Evolutionary conservation across 306 rosid genomes (phyloP), one percentile per base, ranked within the genome.

Genomic region (Sindora glabra): DNA sequence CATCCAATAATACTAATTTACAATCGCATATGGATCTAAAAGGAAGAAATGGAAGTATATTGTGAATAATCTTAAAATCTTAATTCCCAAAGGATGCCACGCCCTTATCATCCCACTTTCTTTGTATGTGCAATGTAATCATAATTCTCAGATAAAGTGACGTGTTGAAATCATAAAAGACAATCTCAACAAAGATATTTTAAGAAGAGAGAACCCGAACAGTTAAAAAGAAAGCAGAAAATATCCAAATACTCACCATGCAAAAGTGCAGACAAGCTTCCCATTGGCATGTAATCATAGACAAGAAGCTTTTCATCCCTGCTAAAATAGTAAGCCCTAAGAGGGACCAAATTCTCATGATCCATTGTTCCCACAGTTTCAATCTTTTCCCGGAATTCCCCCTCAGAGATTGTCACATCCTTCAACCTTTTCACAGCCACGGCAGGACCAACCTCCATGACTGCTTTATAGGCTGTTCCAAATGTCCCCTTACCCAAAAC

Each of bases 191-290:
- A n/a, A n/a, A n/a, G n/a, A n/a, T n/a, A n/a, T n/a, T n/a, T n/a
- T n/a, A n/a, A n/a, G n/a, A n/a, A n/a, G n/a, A n/a, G n/a, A n/a
- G 48, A 61, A 38, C 8, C 12, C 24, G 5, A 33, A 32, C 17
- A 63, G 13, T 21, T 37, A 2, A 68, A 52, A 51, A 54, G 36
- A n/a, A 71, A 30, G 30, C 51, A 46, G n/a, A 32, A 14, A 55
- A 12, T 21, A 52, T 30, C 37, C 27, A 24, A 48, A 24, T 53
- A 41, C 78, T 72, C 17, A 83, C 90, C 90, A 72, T 83, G 90
- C 67, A 83, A 69, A 56, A 83, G 81, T 48, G 90, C 84, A 74
- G 90, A 83, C 64, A 83, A 70, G 74, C 90, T 83, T 77, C 90
- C 90, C 76, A 70, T 77, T 24, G 81, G 48, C 84, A 83, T 68